Conservation (phyloP, 176 grass and related monocot species). For the Lolium rigidum region DNA sequence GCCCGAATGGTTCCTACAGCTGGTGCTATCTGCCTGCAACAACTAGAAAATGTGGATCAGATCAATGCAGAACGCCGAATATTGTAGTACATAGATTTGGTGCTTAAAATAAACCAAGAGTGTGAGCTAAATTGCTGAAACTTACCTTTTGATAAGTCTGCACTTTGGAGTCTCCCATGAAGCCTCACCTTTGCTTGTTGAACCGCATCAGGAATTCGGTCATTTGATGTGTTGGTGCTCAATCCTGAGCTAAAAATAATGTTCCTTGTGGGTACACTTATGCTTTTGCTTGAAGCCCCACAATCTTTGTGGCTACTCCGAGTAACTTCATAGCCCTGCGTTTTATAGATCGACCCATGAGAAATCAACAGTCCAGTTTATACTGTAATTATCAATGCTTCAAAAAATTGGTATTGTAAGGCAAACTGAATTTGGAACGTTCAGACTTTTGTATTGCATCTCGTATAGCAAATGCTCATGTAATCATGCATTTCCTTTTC, state of each 20-base stretch:
- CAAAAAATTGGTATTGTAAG: too few species aligned
- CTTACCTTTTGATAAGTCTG: conserved; percentile 38
- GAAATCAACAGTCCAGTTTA: too few species aligned
- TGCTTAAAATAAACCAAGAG: neutral
- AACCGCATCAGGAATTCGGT: too few species aligned
- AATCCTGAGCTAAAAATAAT: too few species aligned
- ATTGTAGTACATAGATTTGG: neutral
- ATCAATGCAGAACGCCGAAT: neutral
- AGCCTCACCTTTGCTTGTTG: too few species aligned
- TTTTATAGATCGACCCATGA: too few species aligned
- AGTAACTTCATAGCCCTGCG: too few species aligned
- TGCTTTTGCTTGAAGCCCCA: neutral
- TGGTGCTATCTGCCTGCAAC: neutral
- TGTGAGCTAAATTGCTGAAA: neutral
- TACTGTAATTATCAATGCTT: too few species aligned
- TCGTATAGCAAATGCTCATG: neutral
- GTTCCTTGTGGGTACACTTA: too few species aligned
- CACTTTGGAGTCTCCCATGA: conserved; percentile 39
- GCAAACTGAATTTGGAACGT: too few species aligned
- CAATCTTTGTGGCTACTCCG: neutral
- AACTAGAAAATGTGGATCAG: neutral
- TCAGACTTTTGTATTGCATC: neutral
- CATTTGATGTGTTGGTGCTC: too few species aligned
- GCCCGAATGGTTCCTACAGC: neutral
- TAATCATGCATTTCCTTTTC: neutral